phyloP scores from a whole-genome alignment of 148 eudicot species.

The Silene conica region DNA sequence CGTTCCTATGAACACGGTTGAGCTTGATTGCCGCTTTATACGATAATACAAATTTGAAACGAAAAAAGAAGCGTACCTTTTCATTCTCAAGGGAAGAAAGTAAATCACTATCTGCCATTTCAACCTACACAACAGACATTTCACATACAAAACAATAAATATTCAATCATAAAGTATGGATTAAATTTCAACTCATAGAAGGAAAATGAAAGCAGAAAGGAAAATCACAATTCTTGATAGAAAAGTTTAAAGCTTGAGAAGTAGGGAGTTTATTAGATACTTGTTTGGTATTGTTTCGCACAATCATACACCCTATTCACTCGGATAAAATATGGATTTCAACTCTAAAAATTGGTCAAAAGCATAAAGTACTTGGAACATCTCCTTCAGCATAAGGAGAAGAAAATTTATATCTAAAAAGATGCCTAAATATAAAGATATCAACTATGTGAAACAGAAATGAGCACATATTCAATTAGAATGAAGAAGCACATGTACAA shows the following conservation, averaged over 20 bases:
- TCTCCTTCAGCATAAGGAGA: too few relatives aligned
- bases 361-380: too few relatives aligned
- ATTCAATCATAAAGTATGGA: background rate
- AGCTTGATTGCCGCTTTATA: background rate
- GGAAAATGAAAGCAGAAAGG: background rate
- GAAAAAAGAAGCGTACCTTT: background rate
- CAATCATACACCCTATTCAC: too few relatives aligned
- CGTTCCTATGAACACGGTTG: background rate
- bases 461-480: too few relatives aligned
- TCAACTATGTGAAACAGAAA: too few relatives aligned
- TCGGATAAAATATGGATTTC: too few relatives aligned
- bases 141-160: background rate
- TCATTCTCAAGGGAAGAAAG: background rate
- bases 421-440: too few relatives aligned
- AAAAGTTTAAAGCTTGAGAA: too few relatives aligned
- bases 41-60: background rate
- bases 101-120: background rate
- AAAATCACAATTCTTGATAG: background rate
- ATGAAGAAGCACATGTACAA: background rate
- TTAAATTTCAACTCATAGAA: background rate
- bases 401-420: too few relatives aligned
- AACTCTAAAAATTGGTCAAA: too few relatives aligned
- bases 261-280: background rate
- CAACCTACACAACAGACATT: constrained; percentile 1
- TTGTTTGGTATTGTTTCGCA: background rate